phyloP scores from a whole-genome alignment of 2,329 filamentous ascomycete genomes.

The Pseudogymnoascus sp. region DNA sequence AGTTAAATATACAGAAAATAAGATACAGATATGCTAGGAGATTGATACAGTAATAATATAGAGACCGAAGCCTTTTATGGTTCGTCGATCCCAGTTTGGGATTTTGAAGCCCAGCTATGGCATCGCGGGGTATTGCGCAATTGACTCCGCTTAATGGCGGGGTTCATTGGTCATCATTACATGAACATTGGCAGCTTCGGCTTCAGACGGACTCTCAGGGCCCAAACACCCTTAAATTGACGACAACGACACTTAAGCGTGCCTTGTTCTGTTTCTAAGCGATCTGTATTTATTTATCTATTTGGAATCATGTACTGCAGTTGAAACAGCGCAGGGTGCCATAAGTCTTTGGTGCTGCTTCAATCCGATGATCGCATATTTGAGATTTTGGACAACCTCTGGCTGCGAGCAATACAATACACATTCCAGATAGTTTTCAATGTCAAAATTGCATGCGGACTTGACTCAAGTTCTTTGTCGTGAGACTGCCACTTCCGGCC shows the following conservation, averaged over 20 bases:
- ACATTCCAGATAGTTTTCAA: not conserved
- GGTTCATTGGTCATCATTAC: conserved; percentile 4
- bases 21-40: not conserved
- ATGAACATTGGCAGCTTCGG: not conserved
- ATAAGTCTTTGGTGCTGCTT: not conserved
- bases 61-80: not conserved
- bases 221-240: not conserved
- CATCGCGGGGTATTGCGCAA: not conserved
- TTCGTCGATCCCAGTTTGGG: not conserved
- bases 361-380: not conserved
- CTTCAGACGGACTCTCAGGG: not conserved
- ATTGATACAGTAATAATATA: not conserved
- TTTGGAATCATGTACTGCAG: not conserved
- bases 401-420: not conserved
- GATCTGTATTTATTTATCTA: not conserved
- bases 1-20: conserved; percentile 4
- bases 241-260: not conserved
- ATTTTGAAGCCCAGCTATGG: not conserved
- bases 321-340: not conserved
- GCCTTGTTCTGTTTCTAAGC: not conserved
- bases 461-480: not conserved
- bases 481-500: not conserved
- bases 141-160: not conserved
- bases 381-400: not conserved
- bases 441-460: not conserved